Base-by-base conservation (phyloP, 139 green algal genomes). In the Axilococcus clingmanii region DNA sequence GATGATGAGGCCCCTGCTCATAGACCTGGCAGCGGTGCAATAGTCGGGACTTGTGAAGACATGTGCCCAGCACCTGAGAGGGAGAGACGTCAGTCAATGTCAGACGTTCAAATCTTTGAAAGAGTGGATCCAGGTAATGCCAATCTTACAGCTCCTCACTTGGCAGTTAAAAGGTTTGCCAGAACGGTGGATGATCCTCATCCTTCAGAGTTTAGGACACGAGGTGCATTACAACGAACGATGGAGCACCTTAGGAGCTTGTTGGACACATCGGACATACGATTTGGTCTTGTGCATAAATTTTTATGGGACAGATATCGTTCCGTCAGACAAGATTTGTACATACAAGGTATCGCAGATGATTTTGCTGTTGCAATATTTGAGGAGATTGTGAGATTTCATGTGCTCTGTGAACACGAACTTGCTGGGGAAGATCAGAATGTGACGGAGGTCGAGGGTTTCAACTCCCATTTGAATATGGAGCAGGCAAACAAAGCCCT, bases 221-320 rank as follows among this genome's bases (percentile, higher is more conserved):
- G 66, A 19, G 40, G 43, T 17, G 70, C 84, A 4, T 63, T 94
- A 22, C 2, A 38, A 4, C 46, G 48, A 23, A 92, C 85, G 24
- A 82, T 90, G 80, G 50, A 51, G 4, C 66, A 94, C 65, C 72
- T 94, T 46, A 58, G 75, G 1, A 19, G 17, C 24, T 58, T 93
- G 23, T 72, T 94, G 54, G 71, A 78, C 38, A 53, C 54, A 6
- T 28, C 50, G 23, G 22, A 49, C 23, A 15, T 38, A 35, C 33
- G 54, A 28, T 61, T 61, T 61, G 63, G 63, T 6, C 63, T 67
- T 31, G 58, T 86, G 27, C 84, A 94, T 63, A 74, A 69, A 40
- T 94, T 94, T 47, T 69, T 94, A 54, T 94, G 85, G 85, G 85
- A 94, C 59, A 65, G 85, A 12, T 93, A 86, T 64, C 61, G 85